Percentiles rank a stretch among this genome's conserved stretches.
These are phyloP conservation scores for Apiospora arundinis DNA, from an alignment of 2,329 filamentous ascomycete genomes.

Conservation along the genomic window DNA sequence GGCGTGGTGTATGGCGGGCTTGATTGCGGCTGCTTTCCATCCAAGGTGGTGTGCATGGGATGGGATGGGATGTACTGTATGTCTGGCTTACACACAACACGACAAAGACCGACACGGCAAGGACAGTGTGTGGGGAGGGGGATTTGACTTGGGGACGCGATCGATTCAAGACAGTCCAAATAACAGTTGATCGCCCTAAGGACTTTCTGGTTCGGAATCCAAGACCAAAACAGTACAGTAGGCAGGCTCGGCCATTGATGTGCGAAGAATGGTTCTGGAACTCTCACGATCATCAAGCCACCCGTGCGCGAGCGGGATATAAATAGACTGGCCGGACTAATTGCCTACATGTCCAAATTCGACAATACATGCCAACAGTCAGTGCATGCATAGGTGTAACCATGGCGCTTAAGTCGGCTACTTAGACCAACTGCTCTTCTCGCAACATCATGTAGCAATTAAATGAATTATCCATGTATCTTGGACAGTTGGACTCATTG, in stretches of 20 bases:
- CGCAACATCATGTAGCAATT: not conserved
- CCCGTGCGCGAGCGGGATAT: not conserved
- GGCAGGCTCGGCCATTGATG: not conserved
- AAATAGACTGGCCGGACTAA: not conserved
- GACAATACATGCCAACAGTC: not conserved
- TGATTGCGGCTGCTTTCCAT: not conserved
- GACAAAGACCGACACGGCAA: not conserved
- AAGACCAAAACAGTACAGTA: conserved; percentile 11
- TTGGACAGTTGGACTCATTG: not conserved
- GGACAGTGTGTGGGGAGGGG: not conserved
- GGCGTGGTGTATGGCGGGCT: not conserved
- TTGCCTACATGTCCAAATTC: not conserved
- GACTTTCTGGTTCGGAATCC: not conserved
- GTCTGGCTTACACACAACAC: not conserved
- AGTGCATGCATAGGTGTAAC: not conserved
- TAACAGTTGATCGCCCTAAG: not conserved
- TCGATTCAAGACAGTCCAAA: not conserved
- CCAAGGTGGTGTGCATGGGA: not conserved
- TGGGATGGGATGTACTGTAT: not conserved
- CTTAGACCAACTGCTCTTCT: not conserved
- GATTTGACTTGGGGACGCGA: not conserved
- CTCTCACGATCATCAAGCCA: conserved; percentile 13
- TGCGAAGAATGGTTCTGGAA: not conserved
- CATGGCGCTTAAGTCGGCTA: conserved; percentile 2
- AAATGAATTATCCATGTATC: not conserved